Conservation (phyloP, 2,329 filamentous ascomycete species). For the Dactylellina drechsleri region DNA sequence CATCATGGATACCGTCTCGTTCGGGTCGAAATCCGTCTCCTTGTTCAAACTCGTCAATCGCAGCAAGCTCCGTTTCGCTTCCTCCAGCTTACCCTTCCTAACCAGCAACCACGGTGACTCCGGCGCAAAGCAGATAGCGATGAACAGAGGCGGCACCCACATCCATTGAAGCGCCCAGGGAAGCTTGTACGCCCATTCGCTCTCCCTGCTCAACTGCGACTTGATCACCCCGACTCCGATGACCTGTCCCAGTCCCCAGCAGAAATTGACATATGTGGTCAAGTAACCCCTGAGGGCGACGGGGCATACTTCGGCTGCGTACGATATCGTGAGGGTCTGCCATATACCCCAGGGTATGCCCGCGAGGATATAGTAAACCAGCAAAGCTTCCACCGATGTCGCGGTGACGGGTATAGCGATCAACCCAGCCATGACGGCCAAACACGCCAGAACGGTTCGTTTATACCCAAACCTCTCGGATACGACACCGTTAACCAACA, state of each 20-base stretch:
- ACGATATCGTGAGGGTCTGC: constrained; percentile 63
- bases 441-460: constrained; percentile 65
- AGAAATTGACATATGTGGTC: constrained; percentile 80
- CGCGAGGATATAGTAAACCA: constrained; percentile 67
- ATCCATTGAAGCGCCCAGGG: constrained; percentile 81
- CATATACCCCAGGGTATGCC: constrained; percentile 68
- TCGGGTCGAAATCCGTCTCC: constrained; percentile 79
- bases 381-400: constrained; percentile 64
- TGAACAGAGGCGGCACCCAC: constrained; percentile 75
- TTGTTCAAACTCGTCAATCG: constrained; percentile 72
- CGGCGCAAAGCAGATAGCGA: constrained; percentile 75
- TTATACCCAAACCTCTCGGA: constrained; percentile 67
- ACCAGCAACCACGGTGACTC: constrained; percentile 81
- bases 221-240: constrained; percentile 78
- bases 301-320: constrained; percentile 72
- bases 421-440: constrained; percentile 64
- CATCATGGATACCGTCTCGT: constrained; percentile 93
- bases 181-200: constrained; percentile 76
- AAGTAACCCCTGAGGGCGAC: constrained; percentile 76
- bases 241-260: constrained; percentile 78
- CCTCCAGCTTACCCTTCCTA: constrained; percentile 71
- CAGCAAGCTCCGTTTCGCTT: constrained; percentile 73
- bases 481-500: constrained; percentile 66
- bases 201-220: constrained; percentile 71
- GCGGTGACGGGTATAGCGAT: constrained; percentile 68